Evolutionary conservation across 768 basidiomycete genomes (phyloP), one percentile per base, ranked within the genome.

Genomic region (Pholiota molesta): DNA sequence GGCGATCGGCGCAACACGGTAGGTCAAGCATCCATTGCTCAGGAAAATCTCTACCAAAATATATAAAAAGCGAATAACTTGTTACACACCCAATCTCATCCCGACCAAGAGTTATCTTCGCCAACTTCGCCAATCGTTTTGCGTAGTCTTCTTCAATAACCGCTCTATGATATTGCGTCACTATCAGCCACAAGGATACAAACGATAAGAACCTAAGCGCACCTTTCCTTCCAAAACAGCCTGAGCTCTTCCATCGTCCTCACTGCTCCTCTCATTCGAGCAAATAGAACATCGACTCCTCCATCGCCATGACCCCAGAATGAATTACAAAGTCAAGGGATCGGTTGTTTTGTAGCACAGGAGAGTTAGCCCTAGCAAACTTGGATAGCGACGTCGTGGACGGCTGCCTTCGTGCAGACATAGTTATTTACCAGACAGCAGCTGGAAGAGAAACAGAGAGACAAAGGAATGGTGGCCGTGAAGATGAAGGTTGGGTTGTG

Each of bases 91-190:
- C 97, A 65, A 95, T 92, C 77, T 98, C 97, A 73, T 97, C 96
- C 68, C 84, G 85, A 44, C 96, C 97, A 40, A 97, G 75, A 8
- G 84, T 68, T 61, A 80, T 68, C 75, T 92, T 96, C 33, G 94
- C 83, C 23, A 99, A 79, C 72, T 91, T 93, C 21, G 83, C 77
- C 14, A 99, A 71, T 29, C 89, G 85, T 75, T 94, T 95, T 0
- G 96, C 90, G 70, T 98, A 99, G 39, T 99, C 97, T 69, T 98
- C 95, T 74, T 99, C 96, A 64, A 98, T 97, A 31, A 81, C 66
- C 8, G 94, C 89, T 71, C 97, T 97, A 52, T 44, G 64, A 53
- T 45, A 55, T 64, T 61, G 39, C 44, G 39, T 45, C 33, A 55
- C 53, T 23, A 33, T 40, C 39, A 53, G 40, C 35, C 35, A 26